These are phyloP conservation scores for Seiridium unicorne DNA, from an alignment of 2,329 filamentous ascomycete species.

Conservation along the genomic window DNA sequence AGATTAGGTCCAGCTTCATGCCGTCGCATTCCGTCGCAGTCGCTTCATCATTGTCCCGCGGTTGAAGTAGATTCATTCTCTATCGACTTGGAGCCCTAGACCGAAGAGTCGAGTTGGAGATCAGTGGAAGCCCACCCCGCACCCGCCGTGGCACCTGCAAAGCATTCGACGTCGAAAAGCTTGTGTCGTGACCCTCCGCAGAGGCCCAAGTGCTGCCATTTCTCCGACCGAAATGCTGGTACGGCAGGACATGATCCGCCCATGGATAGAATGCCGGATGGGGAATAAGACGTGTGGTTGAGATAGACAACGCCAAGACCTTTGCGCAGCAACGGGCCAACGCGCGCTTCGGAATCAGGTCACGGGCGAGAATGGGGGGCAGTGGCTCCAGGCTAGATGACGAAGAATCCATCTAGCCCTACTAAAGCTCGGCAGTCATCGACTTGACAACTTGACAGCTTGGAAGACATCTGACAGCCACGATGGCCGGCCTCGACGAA, in stretches of 20 bases:
- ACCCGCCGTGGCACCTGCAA: not conserved
- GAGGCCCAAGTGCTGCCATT: not conserved
- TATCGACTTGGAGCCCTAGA: too few species aligned
- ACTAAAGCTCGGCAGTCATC: not conserved
- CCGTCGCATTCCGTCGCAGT: not conserved
- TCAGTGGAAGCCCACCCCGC: not conserved
- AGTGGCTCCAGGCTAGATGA: not conserved
- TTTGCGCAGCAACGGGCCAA: not conserved
- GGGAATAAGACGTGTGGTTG: not conserved
- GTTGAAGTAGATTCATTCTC: not conserved
- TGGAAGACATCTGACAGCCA: not conserved
- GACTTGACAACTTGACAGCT: not conserved
- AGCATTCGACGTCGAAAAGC: not conserved
- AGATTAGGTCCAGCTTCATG: not conserved
- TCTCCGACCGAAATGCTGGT: not conserved
- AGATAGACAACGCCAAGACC: not conserved
- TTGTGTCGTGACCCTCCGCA: too few species aligned
- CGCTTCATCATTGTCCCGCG: not conserved
- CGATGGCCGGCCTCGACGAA: not conserved
- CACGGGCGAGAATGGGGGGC: not conserved
- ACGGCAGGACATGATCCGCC: conserved; percentile 2
- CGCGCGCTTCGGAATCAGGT: not conserved
- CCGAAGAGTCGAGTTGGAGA: not conserved
- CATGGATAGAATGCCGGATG: not conserved
- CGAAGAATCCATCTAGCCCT: not conserved